A percentile compares a stretch with the other conserved stretches of the same genome.
phyloP scores from a whole-genome alignment of 257 asterid species.

The Solanum rostratum region DNA sequence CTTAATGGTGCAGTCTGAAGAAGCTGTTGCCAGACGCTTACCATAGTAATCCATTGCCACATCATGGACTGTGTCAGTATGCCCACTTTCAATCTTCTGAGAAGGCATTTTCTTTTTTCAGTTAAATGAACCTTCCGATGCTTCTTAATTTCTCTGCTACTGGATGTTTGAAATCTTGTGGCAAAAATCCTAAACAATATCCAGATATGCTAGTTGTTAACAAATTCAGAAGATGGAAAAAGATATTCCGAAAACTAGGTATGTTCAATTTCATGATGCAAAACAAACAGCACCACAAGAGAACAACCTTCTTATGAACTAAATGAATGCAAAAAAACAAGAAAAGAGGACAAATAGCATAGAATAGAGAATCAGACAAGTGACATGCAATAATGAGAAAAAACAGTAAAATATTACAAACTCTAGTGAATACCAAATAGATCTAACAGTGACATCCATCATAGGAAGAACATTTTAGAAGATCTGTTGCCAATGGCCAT shows the following conservation, averaged over 20 bases:
- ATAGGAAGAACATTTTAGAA: neutral
- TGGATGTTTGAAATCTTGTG: neutral
- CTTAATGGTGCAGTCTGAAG: slow-evolving; percentile 56
- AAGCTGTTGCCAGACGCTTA: slow-evolving; percentile 72
- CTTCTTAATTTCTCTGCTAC: neutral
- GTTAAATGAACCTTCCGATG: neutral
- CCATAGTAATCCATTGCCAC: slow-evolving; percentile 69
- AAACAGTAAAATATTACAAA: neutral
- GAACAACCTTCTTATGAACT: neutral
- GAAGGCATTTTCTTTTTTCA: slow-evolving; percentile 40
- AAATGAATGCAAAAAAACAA: neutral
- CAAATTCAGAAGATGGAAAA: neutral
- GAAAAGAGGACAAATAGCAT: neutral
- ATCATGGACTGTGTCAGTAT: slow-evolving; percentile 57
- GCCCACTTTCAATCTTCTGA: slow-evolving; percentile 62
- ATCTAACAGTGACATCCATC: neutral
- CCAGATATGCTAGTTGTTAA: neutral
- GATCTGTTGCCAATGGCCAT: neutral
- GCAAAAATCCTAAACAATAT: neutral
- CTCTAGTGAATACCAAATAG: neutral
- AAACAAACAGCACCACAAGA: neutral
- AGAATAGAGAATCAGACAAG: neutral
- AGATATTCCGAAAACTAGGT: neutral
- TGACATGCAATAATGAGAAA: neutral
- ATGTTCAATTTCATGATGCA: neutral